phyloP scores from a whole-genome alignment of 169 alveolate species.

The Cryptosporidium tyzzeri region DNA sequence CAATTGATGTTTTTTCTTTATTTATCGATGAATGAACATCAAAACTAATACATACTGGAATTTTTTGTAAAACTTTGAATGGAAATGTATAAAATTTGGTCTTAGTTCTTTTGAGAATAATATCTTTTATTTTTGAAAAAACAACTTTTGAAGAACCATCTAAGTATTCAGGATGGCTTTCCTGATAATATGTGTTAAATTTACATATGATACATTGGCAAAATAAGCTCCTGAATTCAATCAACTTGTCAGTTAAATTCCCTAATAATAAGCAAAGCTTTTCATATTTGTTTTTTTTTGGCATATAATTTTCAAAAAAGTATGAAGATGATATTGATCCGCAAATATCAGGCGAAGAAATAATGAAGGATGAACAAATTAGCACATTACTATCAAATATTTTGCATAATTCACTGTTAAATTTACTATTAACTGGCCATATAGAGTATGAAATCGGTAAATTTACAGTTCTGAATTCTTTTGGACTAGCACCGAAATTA shows the following conservation, averaged over 20 bases:
- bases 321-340: conserved; percentile 31
- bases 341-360: conserved; percentile 1
- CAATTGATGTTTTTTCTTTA: neutral
- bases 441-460: neutral
- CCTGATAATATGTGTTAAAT: neutral
- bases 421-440: conserved; percentile 25
- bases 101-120: neutral
- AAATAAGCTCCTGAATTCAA: neutral
- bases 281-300: conserved; percentile 9
- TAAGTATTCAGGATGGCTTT: neutral
- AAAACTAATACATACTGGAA: conserved; percentile 51
- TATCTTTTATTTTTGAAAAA: neutral
- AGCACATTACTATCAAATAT: neutral
- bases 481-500: neutral
- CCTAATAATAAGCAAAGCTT: conserved; percentile 5
- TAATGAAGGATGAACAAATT: conserved; percentile 14
- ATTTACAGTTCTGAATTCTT: neutral
- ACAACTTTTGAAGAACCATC: conserved; percentile 6
- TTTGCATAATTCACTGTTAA: conserved; percentile 6
- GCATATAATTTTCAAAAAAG: neutral
- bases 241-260: neutral
- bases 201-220: conserved; percentile 45
- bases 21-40: neutral
- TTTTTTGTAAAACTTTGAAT: neutral
- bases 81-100: conserved; percentile 1